phyloP scores from a whole-genome alignment of 768 basidiomycete species.

The Saitozyma sp. region DNA sequence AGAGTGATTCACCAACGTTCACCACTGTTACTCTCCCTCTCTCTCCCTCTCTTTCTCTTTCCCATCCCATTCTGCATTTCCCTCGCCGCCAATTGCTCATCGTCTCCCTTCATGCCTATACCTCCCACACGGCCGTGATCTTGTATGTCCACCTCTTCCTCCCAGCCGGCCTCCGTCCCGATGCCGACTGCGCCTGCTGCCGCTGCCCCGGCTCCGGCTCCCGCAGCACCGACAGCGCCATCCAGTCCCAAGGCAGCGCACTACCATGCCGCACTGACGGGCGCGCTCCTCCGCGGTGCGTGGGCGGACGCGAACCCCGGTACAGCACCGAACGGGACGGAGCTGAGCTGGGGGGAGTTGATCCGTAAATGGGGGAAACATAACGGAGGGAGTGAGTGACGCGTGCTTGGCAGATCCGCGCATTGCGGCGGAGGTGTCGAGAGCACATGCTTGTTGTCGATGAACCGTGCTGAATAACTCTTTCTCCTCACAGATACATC shows the following conservation, averaged over 20 bases:
- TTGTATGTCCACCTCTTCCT: too few relatives aligned
- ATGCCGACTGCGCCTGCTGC: background rate
- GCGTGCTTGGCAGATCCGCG: background rate
- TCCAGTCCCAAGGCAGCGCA: conserved; percentile 41
- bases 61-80: too few relatives aligned
- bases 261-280: conserved; percentile 36
- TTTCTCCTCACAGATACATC: conserved; percentile 29
- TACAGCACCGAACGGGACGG: conserved; percentile 41
- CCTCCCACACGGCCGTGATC: too few relatives aligned
- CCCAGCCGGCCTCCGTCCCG: background rate
- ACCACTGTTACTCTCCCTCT: too few relatives aligned
- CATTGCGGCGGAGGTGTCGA: background rate
- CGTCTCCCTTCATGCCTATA: too few relatives aligned
- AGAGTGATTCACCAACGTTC: too few relatives aligned
- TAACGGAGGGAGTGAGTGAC: conserved; percentile 47
- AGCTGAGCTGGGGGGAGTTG: conserved; percentile 46
- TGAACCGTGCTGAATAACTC: background rate
- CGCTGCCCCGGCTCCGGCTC: background rate
- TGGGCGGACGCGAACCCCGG: conserved; percentile 44
- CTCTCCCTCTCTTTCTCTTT: too few relatives aligned
- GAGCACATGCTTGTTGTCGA: background rate
- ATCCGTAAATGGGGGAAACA: conserved; percentile 52
- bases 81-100: too few relatives aligned
- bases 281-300: conserved; percentile 41
- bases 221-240: background rate